A percentile compares a stretch with the other conserved stretches of the same genome.
These are phyloP conservation scores for Helotiales sp. DNA, from an alignment of 2,329 filamentous ascomycete genomes.

Conservation along the genomic window DNA sequence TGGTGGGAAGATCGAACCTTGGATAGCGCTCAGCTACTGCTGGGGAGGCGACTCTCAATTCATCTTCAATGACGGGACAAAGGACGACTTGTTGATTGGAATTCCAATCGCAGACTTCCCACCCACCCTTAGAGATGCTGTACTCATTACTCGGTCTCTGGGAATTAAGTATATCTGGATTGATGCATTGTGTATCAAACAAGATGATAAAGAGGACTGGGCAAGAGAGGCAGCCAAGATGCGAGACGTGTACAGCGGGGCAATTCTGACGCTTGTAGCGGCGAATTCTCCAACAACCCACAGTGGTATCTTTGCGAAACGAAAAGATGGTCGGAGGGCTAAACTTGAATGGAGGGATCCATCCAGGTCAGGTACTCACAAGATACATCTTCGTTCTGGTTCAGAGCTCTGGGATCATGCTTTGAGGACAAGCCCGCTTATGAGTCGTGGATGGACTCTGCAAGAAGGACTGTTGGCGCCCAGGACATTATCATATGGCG, in stretches of 20 bases:
- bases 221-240: slow-evolving; percentile 20
- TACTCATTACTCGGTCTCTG: slow-evolving; percentile 17
- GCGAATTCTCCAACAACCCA: slow-evolving; percentile 19
- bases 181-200: slow-evolving; percentile 25
- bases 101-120: slow-evolving; percentile 13
- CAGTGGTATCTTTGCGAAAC: slow-evolving; percentile 18
- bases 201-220: slow-evolving; percentile 23
- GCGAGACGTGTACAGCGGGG: slow-evolving; percentile 22
- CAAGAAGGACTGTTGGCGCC: slow-evolving; percentile 22
- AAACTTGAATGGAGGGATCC: slow-evolving; percentile 11
- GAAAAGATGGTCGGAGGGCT: slow-evolving; percentile 4
- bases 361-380: neutral
- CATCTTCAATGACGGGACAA: slow-evolving; percentile 8
- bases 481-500: slow-evolving; percentile 20
- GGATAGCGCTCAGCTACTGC: slow-evolving; percentile 23
- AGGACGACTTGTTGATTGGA: slow-evolving; percentile 5
- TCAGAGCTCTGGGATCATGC: slow-evolving; percentile 24
- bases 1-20: slow-evolving; percentile 3
- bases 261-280: slow-evolving; percentile 17
- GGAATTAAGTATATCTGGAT: slow-evolving; percentile 23
- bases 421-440: slow-evolving; percentile 13
- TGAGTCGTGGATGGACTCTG: slow-evolving; percentile 21
- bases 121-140: slow-evolving; percentile 15
- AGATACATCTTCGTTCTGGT: slow-evolving; percentile 18
- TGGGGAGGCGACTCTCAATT: slow-evolving; percentile 16